phyloP scores from a whole-genome alignment of 352 stramenopile species.

The Phytophthora crassamura region DNA sequence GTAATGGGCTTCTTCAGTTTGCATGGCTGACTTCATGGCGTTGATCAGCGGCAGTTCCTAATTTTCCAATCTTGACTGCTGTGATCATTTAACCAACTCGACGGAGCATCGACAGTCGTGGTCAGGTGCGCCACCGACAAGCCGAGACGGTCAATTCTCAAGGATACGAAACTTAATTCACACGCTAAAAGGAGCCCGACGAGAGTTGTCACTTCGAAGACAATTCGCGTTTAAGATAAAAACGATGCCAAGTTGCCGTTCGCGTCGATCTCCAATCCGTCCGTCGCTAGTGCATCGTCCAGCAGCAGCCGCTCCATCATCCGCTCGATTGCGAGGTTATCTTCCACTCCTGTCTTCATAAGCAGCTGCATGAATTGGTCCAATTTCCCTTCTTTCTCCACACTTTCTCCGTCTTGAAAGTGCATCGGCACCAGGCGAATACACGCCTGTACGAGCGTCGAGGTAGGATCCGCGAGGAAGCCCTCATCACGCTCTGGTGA shows the following conservation, averaged over 20 bases:
- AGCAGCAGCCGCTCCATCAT: conserved; percentile 35
- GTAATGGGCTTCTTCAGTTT: too few species aligned
- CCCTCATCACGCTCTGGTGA: not conserved
- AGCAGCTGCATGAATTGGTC: conserved; percentile 35
- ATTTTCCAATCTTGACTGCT: too few species aligned
- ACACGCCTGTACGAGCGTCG: conserved; percentile 23
- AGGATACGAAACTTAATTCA: too few species aligned
- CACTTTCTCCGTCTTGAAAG: conserved; percentile 20
- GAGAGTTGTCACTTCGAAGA: too few species aligned
- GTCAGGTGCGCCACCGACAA: too few species aligned
- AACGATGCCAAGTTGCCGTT: conserved; percentile 15
- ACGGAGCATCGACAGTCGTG: too few species aligned
- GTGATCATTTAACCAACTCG: not conserved
- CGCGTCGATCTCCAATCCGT: conserved; percentile 17
- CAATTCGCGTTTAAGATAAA: not conserved
- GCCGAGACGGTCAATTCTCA: too few species aligned
- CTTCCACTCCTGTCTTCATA: conserved; percentile 29
- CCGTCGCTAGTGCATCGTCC: conserved; percentile 26
- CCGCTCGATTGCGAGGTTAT: conserved; percentile 21
- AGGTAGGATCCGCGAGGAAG: not conserved
- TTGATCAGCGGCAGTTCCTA: too few species aligned
- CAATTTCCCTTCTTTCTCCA: conserved; percentile 8
- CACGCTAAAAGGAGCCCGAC: too few species aligned
- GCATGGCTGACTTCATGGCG: too few species aligned
- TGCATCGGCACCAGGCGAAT: conserved; percentile 24